Evolutionary conservation across 495 filamentous ascomycete species (phyloP), one percentile per base, ranked within the genome.

Genomic region (Cetradonia linearis): DNA sequence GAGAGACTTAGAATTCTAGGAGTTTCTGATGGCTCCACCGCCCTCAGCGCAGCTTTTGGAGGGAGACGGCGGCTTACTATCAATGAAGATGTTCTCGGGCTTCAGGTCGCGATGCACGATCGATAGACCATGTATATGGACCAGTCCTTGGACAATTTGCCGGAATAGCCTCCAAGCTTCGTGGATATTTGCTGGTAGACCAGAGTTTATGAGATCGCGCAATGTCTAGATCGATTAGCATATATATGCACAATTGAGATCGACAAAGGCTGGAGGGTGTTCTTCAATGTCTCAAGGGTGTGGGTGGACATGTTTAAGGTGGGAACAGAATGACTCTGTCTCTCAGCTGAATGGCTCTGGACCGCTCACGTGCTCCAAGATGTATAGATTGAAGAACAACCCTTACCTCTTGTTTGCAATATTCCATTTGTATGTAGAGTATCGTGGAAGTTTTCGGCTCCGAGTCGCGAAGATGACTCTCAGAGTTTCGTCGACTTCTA

Each of bases 41-140:
- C 9, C 20, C 31, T 33, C 46, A 3, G 14, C 23, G 6, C 37
- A 52, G 18, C 20, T 3, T 20, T 20, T n/a, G n/a, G 34, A 5
- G 0, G 16, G 46, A 47, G 25, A 8, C 16, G 25, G 23, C 11
- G 14, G 53, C 59, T 23, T 54, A 61, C 59, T 55, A 67, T 97
- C 94, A 65, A 97, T 93, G 72, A 98, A 98, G 52, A 98, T 83
- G 63, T 98, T 98, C 66, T 98, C 94, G 0, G 93, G 93, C 68
- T 97, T 97, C n/a, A 98, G 78, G 70, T 98, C 93, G 1, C 93
- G 86, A 68, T 98, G 93, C 25, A 98, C 92, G 64, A 98, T 95
- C 48, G 89, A 90, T 57, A 93, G 77, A 37, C 85, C 78, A 68
- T 98, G 93, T 49, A 98, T 90, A 71, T 98, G 91, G 40, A 80